Evolutionary conservation across 345 rosid genomes (phyloP), one percentile per base, ranked within the genome.

Genomic region (Eucalyptus grandis): DNA sequence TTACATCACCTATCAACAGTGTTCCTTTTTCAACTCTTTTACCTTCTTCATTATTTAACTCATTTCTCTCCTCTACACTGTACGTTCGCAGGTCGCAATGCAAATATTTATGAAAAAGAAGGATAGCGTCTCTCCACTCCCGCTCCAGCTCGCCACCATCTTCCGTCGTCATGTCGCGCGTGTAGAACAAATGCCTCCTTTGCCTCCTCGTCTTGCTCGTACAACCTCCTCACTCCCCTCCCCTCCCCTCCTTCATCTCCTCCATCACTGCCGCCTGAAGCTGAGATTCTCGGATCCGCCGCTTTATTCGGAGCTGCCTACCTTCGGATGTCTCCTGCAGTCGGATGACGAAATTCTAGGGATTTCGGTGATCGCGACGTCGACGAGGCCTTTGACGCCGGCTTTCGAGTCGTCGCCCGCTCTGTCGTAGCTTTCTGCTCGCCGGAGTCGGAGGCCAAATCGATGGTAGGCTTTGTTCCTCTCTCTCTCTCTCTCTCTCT

Each of bases 111-210:
- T 10, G 3, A 11, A 24, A 24, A 58, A 2, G 62, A 56, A 56
- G 5, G 14, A 24, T 2, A 5, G 58, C 26, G 26, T 21, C 58
- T 1, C 58, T 53, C 58, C 58, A 17, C 58, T 40, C 40, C 4
- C 40, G 40, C 40, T 21, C 95, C 96, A 94, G 88, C 85, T 95
- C 1, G 95, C 92, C 2, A 90, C 92, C 5, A 87, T 5, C 14
- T 26, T 58, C n/a, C 30, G 40, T 58, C 27, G 6, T 58, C 3
- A 5, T 2, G 86, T 93, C 92, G 6, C 92, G 89, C 8, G 89
- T 46, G 31, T 49, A 90, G 86, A 31, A 90, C 40, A 87, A 54
- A 8, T 11, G 0, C 27, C 60, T 2, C 0, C 60, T 21, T 93
- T 3, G 60, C 86, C 88, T 60, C 90, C 43, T 69, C 31, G 13